Evolutionary conservation across 2,329 filamentous ascomycete genomes (phyloP), one percentile per base, ranked within the genome.

Genomic region (Trichoderma polysporum): DNA sequence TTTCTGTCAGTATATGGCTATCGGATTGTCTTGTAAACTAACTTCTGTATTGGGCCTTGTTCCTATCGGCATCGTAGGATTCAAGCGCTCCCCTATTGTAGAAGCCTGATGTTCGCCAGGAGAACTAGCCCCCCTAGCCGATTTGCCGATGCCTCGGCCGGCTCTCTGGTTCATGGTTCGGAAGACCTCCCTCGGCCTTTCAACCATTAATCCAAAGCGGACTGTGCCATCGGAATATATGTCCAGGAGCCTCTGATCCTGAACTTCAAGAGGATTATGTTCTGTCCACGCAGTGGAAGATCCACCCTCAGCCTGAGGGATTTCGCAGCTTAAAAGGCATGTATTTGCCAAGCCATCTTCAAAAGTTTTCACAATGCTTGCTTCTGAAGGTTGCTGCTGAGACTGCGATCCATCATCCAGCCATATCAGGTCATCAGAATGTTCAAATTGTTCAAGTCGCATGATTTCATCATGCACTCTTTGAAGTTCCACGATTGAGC

Each of bases 101-200:
- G 39, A 27, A 9, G 12, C 29, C 7, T n/a, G 27, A 15, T 25
- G 12, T 17, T 31, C 45, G 17, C 3, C 19, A 19, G 45, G 45
- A 19, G 58, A 61, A 13, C 8, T 29, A 12, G 41, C n/a, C 12
- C 3, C 45, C 13, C 27, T 53, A 12, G 17, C 12, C 53, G 22
- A 27, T 31, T 37, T 37, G 29, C 3, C 33, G 3, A 37, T 62
- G 25, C 45, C 31, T 35, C 67, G 67, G 22, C 63, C 57, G 6
- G 50, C 68, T 35, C 69, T 59, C 49, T 76, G 74, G 8, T 56
- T 56, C 74, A 76, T 74, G 4, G 72, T 74, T 15, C 61, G 35
- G 27, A 66, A 70, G 4, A 71, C 10, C 4, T 64, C 45, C 33
- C 56, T 74, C 13, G 53, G 45, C 1, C 29, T 54, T 3, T 68